A percentile compares a stretch with the other conserved stretches of the same genome.
Conservation (phyloP, 306 rosid species). For the Cyamopsis tetragonoloba region DNA sequence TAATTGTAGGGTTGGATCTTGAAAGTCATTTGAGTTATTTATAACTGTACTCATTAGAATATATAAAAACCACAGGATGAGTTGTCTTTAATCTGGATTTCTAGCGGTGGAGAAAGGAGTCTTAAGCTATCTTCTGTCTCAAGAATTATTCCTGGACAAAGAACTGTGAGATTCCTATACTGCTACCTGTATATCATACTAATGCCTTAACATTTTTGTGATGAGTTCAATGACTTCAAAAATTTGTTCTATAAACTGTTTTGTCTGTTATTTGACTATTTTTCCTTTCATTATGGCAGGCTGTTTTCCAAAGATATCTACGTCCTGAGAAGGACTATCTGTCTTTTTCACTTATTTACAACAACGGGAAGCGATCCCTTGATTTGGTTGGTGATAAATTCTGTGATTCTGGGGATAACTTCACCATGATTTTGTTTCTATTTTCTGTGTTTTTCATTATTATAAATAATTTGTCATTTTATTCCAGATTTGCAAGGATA, state of each 20-base stretch:
- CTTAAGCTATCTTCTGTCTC: conserved; percentile 85
- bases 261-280: conserved; percentile 13
- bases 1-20: not conserved
- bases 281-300: conserved; percentile 42
- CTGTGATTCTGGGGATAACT: conserved; percentile 10
- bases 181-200: conserved; percentile 17
- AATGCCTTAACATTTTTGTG: conserved; percentile 1
- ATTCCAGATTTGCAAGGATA: conserved; percentile 91
- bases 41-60: conserved; percentile 21
- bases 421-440: not conserved
- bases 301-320: conserved; percentile 85
- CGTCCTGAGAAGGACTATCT: conserved; percentile 87
- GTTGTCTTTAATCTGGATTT: conserved; percentile 85
- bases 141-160: conserved; percentile 90
- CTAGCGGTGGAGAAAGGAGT: conserved; percentile 77
- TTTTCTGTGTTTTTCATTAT: conserved; percentile 5
- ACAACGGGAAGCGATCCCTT: conserved; percentile 94
- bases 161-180: conserved; percentile 74
- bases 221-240: not conserved
- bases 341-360: conserved; percentile 90
- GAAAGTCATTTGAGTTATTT: conserved; percentile 23
- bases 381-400: conserved; percentile 73
- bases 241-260: conserved; percentile 11
- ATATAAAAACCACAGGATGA: conserved; percentile 62
- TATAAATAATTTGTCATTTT: conserved; percentile 5